A percentile compares a stretch with the other conserved stretches of the same genome.
phyloP scores from a whole-genome alignment of 768 basidiomycete genomes.

The Amanita jacksonii region DNA sequence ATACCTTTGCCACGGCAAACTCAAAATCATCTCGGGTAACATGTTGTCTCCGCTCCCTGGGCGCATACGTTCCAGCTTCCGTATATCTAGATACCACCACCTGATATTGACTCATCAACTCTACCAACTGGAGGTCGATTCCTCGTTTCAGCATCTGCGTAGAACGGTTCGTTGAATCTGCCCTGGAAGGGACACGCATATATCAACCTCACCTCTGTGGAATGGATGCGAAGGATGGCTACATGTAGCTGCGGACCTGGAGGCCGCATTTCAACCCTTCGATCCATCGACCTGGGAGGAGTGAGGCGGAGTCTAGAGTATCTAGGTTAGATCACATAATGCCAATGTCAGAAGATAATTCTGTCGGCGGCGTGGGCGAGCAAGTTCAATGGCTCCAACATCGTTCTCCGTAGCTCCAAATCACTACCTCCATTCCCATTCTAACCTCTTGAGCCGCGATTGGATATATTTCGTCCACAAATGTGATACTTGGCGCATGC shows the following conservation, averaged over 20 bases:
- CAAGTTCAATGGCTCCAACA: conserved; percentile 85
- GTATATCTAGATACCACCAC: conserved; percentile 71
- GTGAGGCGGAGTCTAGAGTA: conserved; percentile 87
- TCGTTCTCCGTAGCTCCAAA: conserved; percentile 83
- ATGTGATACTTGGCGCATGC: conserved; percentile 96
- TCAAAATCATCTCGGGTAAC: conserved; percentile 64
- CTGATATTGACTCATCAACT: conserved; percentile 99
- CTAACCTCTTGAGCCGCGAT: conserved; percentile 89
- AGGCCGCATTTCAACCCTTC: conserved; percentile 97
- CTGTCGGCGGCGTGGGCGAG: conserved; percentile 87
- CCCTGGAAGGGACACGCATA: background rate
- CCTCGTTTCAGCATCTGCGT: conserved; percentile 94
- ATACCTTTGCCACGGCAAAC: conserved; percentile 23
- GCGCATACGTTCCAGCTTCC: conserved; percentile 81
- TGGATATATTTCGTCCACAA: conserved; percentile 99
- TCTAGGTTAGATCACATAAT: conserved; percentile 35
- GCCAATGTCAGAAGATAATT: conserved; percentile 9
- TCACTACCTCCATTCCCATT: conserved; percentile 86
- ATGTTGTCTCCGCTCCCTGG: conserved; percentile 90
- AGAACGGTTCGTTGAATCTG: background rate
- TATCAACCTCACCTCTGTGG: conserved; percentile 58
- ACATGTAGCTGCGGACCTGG: conserved; percentile 87
- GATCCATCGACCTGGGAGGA: conserved; percentile 94
- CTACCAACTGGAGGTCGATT: conserved; percentile 89
- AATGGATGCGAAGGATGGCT: conserved; percentile 92